Percentiles rank a stretch among this genome's conserved stretches.
Evolutionary conservation across 768 basidiomycete species (phyloP).

Genomic region (Dentipellis sp.): DNA sequence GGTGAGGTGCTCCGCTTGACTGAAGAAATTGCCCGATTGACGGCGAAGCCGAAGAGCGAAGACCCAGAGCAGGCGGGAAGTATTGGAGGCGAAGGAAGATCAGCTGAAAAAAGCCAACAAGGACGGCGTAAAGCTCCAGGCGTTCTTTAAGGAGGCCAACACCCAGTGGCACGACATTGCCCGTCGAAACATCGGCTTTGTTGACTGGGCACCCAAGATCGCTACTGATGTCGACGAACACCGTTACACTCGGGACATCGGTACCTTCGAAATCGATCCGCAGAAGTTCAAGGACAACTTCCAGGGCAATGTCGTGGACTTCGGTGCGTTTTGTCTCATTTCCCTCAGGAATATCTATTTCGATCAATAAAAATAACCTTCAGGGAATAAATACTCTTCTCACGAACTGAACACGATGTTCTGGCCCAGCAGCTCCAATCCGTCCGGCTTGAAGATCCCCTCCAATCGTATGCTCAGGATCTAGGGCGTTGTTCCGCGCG

Average conservation of each 20-base stretch:
- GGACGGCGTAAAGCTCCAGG: slow-evolving; percentile 15
- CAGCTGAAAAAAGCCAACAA: slow-evolving; percentile 16
- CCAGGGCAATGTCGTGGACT: slow-evolving; percentile 21
- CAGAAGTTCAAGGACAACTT: slow-evolving; percentile 22
- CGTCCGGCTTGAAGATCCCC: slow-evolving; percentile 1
- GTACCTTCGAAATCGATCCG: slow-evolving; percentile 18
- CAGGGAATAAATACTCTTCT: background rate
- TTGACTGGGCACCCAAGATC: slow-evolving; percentile 18
- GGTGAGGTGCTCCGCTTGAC: slow-evolving; percentile 13
- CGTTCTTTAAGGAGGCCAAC: slow-evolving; percentile 17
- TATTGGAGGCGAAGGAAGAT: slow-evolving; percentile 5
- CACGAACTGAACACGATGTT: background rate
- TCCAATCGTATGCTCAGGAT: slow-evolving; percentile 3
- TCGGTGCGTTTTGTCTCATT: slow-evolving; percentile 21
- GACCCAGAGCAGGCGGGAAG: slow-evolving; percentile 7
- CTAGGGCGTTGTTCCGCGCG: slow-evolving; percentile 3
- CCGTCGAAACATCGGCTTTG: slow-evolving; percentile 18
- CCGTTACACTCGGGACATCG: slow-evolving; percentile 20
- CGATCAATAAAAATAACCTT: slow-evolving; percentile 7
- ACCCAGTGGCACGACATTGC: slow-evolving; percentile 16
- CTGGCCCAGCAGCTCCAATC: background rate
- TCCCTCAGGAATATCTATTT: slow-evolving; percentile 16
- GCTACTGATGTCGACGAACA: slow-evolving; percentile 14
- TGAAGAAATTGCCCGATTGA: slow-evolving; percentile 16
- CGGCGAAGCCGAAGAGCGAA: slow-evolving; percentile 18